Evolutionary conservation across 2,329 filamentous ascomycete genomes (phyloP), one percentile per base, ranked within the genome.

Genomic region (Monilinia aucupariae): DNA sequence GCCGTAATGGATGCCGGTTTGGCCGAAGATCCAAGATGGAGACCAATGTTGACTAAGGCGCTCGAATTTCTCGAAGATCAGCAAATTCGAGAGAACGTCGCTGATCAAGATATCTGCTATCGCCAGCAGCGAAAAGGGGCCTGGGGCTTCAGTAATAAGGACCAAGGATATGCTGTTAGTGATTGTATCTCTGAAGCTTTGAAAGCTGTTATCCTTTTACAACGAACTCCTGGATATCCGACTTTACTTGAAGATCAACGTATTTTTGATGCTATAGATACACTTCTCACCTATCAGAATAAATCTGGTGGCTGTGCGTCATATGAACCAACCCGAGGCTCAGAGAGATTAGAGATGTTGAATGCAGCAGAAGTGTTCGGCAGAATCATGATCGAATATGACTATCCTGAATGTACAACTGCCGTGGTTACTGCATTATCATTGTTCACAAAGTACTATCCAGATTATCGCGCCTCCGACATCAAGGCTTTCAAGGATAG

Each of bases 291-390:
- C 0, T 96, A 96, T 81, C 92, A 97, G 75, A 97, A 97, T 74
- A 74, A 78, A 51, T 89, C 87, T 13, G 92, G 92, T 27, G 94
- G 91, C 4, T 93, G 92, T 73, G 90, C 91, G 0, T 94, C 91
- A 20, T 99, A 99, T 74, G 94, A 99, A 73, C 84, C 84, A 1
- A 88, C 88, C 1, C 85, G 94, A 32, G 93, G 89, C 2, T 88
- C 90, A 12, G 82, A 89, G 68, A 84, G 83, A 68, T 75, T 97
- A 68, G 94, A 99, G 75, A 82, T 87, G 74, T 83, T 99, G 50
- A 99, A 99, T 72, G 93, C 93, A 0, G 94, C 94, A 1, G 94
- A 99, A 74, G 92, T 99, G 0, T 99, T 99, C 75, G 92, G 91
- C 17, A 84, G 87, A 25, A 99, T 99, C 77, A 99, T 99, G 94